Base-by-base conservation (phyloP, 2,329 filamentous ascomycete genomes). In the Calonectria henricotiae region DNA sequence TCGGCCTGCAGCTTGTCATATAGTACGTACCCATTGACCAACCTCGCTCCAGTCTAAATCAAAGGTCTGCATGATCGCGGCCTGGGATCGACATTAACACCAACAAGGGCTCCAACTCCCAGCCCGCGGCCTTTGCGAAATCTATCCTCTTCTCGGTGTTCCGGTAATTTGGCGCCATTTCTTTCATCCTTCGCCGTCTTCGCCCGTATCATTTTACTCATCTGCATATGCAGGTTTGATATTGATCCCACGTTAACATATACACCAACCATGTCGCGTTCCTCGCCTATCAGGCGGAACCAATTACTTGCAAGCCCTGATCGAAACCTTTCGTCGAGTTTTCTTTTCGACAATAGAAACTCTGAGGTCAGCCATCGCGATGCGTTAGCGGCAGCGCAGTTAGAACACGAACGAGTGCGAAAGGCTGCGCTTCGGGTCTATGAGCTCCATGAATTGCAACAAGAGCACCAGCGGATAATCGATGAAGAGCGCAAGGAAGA, bases 391-490 rank as follows among this genome's bases (percentile, higher is more conserved):
- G 88, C 88, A 55, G 92, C 92, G 4, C 89, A 89, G 60, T 85
- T 86, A 15, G 89, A 92, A 77, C 93, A 95, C 79, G 89, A 93
- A 43, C 86, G 89, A 32, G 88, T 96, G 12, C 86, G 87, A 32
- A 82, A 86, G 65, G 82, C 82, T 35, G 88, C 88, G 8, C 79
- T 88, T 41, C 82, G 84, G 17, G 85, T 86, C 7, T 86, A 84
- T 66, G 81, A 87, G 69, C 80, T 87, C 46, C 83, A 89, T 68
- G 82, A 86, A 69, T 76, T 86, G 17, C 79, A 85, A 62, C 81
- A 86, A 71, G 83, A 87, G 71, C 82, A 85, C 69, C 78, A 82
- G 41, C 80, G 83, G 13, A 83, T 88, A 54, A 65, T 82, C 30
- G 82, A 84, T 49, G 81, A 84, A 64, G 85, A 88, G 75, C 81